These are phyloP conservation scores for Leishmania braziliensis DNA, from an alignment of 208 protist species.

Conservation along the genomic window DNA sequence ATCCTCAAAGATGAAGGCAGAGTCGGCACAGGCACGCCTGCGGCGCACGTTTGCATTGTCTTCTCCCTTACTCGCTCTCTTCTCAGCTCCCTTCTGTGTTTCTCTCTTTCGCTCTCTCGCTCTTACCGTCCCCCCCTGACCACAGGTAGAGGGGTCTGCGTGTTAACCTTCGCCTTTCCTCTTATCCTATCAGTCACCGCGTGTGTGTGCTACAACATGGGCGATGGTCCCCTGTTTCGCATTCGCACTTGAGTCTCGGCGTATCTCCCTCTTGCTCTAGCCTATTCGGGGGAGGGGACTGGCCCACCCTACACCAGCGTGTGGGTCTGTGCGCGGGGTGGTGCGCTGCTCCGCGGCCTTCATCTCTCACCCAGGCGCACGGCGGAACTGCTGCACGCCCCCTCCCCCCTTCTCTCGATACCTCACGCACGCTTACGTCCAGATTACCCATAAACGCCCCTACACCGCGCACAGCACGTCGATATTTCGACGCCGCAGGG, in stretches of 20 bases:
- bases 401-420: no score
- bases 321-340: background rate
- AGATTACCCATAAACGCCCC: background rate
- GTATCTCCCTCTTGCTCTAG: background rate
- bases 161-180: background rate
- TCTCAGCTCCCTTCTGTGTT: background rate
- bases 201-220: background rate
- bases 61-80: background rate
- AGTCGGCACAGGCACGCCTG: background rate
- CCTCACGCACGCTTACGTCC: background rate
- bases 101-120: background rate
- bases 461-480: background rate
- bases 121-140: background rate
- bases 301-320: background rate
- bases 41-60: background rate
- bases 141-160: background rate
- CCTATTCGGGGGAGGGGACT: background rate
- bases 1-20: background rate
- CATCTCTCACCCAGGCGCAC: background rate
- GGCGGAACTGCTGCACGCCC: background rate
- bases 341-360: background rate
- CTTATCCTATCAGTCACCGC: background rate
- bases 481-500: background rate
- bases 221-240: background rate
- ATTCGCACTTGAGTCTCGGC: background rate